A percentile compares a stretch with the other conserved stretches of the same genome.
Evolutionary conservation across 805 yeast genomes (phyloP).

Genomic region (Hagleromyces aurorensis): DNA sequence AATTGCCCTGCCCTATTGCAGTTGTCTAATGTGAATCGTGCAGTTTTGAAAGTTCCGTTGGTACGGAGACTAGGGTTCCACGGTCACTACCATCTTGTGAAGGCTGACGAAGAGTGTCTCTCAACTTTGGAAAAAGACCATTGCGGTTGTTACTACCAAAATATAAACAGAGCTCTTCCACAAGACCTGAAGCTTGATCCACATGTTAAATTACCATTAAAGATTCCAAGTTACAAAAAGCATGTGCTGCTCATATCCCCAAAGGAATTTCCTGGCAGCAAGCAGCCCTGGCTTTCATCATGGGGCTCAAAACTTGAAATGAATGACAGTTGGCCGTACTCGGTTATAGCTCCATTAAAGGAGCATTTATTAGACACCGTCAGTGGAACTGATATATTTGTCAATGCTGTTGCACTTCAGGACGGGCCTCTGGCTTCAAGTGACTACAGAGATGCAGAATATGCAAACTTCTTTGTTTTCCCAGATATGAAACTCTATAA

Average conservation of each 20-base stretch:
- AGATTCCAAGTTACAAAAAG: conserved; percentile 18
- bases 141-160: conserved; percentile 13
- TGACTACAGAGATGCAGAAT: conserved; percentile 2
- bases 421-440: conserved; percentile 6
- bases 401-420: conserved; percentile 13
- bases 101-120: too few relatives aligned
- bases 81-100: background rate
- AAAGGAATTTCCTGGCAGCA: conserved; percentile 6
- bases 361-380: conserved; percentile 9
- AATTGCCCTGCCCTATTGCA: too few relatives aligned
- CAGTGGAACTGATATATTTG: conserved; percentile 12
- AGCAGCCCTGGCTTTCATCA: conserved; percentile 11
- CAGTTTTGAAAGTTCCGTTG: too few relatives aligned
- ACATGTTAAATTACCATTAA: conserved; percentile 10
- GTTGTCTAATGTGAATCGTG: too few relatives aligned
- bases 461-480: conserved; percentile 11
- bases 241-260: conserved; percentile 21
- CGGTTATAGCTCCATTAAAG: conserved; percentile 13
- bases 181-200: conserved; percentile 9
- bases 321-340: conserved; percentile 19
- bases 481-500: conserved; percentile 21
- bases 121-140: conserved; percentile 3
- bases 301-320: conserved; percentile 25
- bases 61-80: too few relatives aligned
- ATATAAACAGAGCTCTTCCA: conserved; percentile 11